Base-by-base conservation (phyloP, 2,329 filamentous ascomycete genomes). In the Botryotinia convoluta region DNA sequence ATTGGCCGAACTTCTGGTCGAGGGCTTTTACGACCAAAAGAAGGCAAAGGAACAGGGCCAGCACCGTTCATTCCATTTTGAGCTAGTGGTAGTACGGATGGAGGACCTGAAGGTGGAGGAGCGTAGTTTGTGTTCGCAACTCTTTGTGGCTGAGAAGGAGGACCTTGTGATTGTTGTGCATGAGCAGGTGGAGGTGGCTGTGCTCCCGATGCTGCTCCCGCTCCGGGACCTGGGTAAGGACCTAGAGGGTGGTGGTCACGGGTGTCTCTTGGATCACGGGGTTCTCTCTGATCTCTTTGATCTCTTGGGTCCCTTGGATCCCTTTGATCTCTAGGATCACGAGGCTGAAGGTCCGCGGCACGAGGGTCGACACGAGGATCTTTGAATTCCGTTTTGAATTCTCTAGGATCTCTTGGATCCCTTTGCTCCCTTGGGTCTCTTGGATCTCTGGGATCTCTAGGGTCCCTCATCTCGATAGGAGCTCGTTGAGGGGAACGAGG, bases 1-100 rank as follows among this genome's bases (percentile, higher is more conserved):
- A 96, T 87, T 1, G 92, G 92, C 70, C 94, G 90, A 64, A 94
- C 91, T 77, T 98, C 95, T 69, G 92, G 89, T n/a, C 93, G 89
- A 74, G 95, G 93, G 81, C 93, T 97, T 78, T 90, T 90, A 44
- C 88, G 86, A 73, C 91, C 90, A 84, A 95, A 97, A 29, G 91
- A 89, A 78, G 93, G 91, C 78, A 94, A 84, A 29, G 79, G 75
- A 12, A 78, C 79, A 44, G 74, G 77, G 22, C 75, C 77, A 54
- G 78, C 73, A 3, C 80, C 78, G 68, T 80, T 81, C 75, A 82
- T 77, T 26, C 75, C 76, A 61, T 76, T 78, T 68, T 85, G 83
- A 68, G 86, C 86, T 51, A 82, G 82, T 51, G 83, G 83, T 37
- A 81, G 82, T 42, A 83, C 83, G 72, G 84, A 84, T 64, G 83